phyloP scores from a whole-genome alignment of 352 stramenopile species.

The Thraustochytrium striatum region DNA sequence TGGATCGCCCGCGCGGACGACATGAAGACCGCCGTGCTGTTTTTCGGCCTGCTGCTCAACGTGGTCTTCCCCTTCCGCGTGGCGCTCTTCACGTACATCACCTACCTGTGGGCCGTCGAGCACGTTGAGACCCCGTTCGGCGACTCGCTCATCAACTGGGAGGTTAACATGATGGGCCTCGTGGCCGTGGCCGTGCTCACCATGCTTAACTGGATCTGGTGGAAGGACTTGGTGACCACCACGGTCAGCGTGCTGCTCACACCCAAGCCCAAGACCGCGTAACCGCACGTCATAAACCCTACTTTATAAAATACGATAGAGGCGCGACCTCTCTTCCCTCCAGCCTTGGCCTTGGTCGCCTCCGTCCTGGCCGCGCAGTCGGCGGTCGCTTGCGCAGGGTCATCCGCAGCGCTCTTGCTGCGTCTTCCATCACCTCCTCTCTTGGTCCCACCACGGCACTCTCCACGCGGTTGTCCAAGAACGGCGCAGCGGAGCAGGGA shows the following conservation, averaged over 20 bases:
- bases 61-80: constrained; percentile 19
- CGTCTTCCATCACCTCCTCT: too few relatives aligned
- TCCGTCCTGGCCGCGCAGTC: too few relatives aligned
- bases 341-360: too few relatives aligned
- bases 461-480: too few relatives aligned
- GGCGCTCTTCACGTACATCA: constrained; percentile 39
- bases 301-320: too few relatives aligned
- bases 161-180: neutral
- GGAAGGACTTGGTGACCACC: constrained; percentile 8
- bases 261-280: too few relatives aligned
- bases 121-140: constrained; percentile 8
- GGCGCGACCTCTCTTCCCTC: too few relatives aligned
- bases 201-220: constrained; percentile 37
- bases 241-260: too few relatives aligned
- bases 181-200: neutral
- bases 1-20: constrained; percentile 31
- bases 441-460: too few relatives aligned
- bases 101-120: constrained; percentile 12
- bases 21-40: neutral
- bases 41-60: neutral
- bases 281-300: too few relatives aligned
- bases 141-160: neutral
- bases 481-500: neutral
- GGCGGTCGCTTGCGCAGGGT: too few relatives aligned
- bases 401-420: too few relatives aligned